These are phyloP conservation scores for Backusella mclennaniae DNA, from an alignment of 192 early-diverging fungal genomes.

Conservation along the genomic window DNA sequence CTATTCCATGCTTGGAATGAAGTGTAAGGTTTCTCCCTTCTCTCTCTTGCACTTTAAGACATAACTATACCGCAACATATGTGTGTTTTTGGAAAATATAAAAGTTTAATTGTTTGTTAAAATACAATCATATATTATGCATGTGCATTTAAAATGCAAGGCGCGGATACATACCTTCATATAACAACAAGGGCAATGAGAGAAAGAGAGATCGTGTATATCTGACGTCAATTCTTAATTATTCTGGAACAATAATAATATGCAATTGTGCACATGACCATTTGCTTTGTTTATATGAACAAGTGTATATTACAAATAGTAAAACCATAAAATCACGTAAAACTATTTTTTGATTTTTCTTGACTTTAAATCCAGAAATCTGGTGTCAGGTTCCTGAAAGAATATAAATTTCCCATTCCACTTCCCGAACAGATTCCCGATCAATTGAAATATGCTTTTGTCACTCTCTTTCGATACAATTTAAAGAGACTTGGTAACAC, in stretches of 20 bases:
- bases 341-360: too few relatives aligned
- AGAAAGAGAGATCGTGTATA: background rate
- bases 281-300: background rate
- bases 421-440: background rate
- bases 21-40: too few relatives aligned
- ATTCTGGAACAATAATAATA: too few relatives aligned
- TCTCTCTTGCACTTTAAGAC: too few relatives aligned
- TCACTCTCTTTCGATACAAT: background rate
- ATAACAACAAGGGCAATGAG: background rate
- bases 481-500: background rate
- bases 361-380: background rate
- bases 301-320: background rate
- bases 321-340: too few relatives aligned
- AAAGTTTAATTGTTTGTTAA: too few relatives aligned
- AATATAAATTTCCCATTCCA: background rate
- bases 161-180: too few relatives aligned
- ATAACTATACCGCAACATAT: too few relatives aligned
- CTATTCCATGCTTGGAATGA: too few relatives aligned
- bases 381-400: background rate
- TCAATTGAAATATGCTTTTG: background rate
- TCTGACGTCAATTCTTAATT: background rate
- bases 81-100: too few relatives aligned
- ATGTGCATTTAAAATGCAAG: too few relatives aligned
- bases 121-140: too few relatives aligned
- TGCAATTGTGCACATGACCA: background rate